These are phyloP conservation scores for Alternaria atra DNA, from an alignment of 2,329 filamentous ascomycete genomes.

Conservation along the genomic window DNA sequence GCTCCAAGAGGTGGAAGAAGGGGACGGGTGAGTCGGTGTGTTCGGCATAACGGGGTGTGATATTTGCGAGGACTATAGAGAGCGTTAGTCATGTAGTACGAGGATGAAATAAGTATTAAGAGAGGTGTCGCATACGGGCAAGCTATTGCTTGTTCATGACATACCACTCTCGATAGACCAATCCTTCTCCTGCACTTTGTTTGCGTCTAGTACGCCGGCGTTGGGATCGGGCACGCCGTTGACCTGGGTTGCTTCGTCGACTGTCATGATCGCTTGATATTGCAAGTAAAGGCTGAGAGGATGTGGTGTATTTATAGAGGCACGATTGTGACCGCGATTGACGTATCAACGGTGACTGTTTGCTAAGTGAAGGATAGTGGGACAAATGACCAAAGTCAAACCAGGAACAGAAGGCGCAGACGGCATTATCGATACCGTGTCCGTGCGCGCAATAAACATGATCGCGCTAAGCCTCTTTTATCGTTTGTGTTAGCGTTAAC, in stretches of 20 bases:
- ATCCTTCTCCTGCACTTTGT: slow-evolving; percentile 21
- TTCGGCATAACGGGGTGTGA: slow-evolving; percentile 67
- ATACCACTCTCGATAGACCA: slow-evolving; percentile 60
- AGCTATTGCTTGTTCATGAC: slow-evolving; percentile 41
- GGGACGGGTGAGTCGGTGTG: slow-evolving; percentile 77
- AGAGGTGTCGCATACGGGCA: slow-evolving; percentile 45
- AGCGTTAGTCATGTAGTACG: slow-evolving; percentile 5
- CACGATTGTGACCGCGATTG: background rate
- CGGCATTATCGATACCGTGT: slow-evolving; percentile 35
- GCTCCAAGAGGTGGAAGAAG: slow-evolving; percentile 94
- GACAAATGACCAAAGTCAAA: slow-evolving; percentile 15
- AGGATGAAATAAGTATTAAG: slow-evolving; percentile 5
- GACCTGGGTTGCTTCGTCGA: slow-evolving; percentile 53
- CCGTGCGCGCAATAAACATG: no score
- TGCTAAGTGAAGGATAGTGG: slow-evolving; percentile 12
- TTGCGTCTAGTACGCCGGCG: slow-evolving; percentile 48
- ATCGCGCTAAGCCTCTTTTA: no score
- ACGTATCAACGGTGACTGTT: slow-evolving; percentile 10
- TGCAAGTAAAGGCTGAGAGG: slow-evolving; percentile 1
- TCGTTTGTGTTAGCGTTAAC: no score
- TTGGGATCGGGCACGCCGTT: slow-evolving; percentile 49
- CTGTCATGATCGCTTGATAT: slow-evolving; percentile 28
- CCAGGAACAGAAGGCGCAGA: slow-evolving; percentile 57
- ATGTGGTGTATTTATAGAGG: background rate
- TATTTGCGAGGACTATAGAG: slow-evolving; percentile 67